Evolutionary conservation across 257 asterid species (phyloP).

Genomic region (Anisodus acutangulus): DNA sequence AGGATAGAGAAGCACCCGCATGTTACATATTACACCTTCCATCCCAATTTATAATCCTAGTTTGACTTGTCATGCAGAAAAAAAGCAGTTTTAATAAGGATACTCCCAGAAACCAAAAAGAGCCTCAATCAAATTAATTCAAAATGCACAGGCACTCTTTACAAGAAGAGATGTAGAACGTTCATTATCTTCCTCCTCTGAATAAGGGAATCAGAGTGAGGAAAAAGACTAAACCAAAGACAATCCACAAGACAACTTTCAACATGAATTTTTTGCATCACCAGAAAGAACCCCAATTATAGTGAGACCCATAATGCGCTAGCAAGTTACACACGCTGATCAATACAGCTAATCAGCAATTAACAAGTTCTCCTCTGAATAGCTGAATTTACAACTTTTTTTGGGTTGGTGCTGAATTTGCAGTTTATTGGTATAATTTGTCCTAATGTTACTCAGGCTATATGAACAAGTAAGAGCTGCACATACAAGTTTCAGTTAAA

Average conservation of each 20-base stretch:
- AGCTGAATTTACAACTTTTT: neutral
- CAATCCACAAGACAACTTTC: neutral
- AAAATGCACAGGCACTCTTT: neutral
- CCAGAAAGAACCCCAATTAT: neutral
- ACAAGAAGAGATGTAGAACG: neutral
- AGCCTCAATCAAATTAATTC: slow-evolving; percentile 1
- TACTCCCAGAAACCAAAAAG: slow-evolving; percentile 15
- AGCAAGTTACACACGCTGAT: neutral
- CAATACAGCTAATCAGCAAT: neutral
- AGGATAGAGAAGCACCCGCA: neutral
- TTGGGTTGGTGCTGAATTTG: too few species aligned
- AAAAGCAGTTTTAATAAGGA: neutral
- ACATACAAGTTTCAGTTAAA: neutral
- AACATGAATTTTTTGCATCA: neutral
- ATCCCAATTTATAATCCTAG: slow-evolving; percentile 6
- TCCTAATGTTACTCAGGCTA: neutral
- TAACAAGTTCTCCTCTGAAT: slow-evolving; percentile 16
- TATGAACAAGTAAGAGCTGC: neutral
- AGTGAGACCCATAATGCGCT: neutral
- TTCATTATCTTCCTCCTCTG: neutral
- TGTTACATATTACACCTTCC: neutral
- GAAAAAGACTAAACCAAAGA: neutral
- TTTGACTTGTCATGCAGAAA: neutral
- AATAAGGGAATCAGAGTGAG: neutral
- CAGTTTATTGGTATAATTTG: neutral